Evolutionary conservation across 345 rosid genomes (phyloP).

Genomic region (Salix caprea): DNA sequence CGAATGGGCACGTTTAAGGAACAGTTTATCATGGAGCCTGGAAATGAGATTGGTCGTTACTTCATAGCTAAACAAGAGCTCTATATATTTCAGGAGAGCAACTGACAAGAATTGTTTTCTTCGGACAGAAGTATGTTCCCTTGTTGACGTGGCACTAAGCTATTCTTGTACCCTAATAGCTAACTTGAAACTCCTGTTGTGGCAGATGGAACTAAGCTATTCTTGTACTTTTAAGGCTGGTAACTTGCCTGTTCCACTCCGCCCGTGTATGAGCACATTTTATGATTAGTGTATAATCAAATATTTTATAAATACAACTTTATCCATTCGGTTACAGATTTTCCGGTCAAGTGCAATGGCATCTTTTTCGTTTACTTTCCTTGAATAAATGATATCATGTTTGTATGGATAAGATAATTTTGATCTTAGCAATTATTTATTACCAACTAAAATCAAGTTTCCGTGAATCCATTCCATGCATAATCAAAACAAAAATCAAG

Average conservation of each 20-base stretch:
- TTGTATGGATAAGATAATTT: neutral
- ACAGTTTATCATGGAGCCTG: slow-evolving; percentile 65
- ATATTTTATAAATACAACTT: neutral
- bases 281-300: no score
- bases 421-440: neutral
- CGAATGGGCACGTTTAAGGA: slow-evolving; percentile 86
- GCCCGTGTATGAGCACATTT: no score
- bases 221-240: no score
- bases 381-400: neutral
- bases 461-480: no score
- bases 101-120: neutral
- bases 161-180: no score
- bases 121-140: neutral
- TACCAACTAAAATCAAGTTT: no score
- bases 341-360: neutral
- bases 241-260: no score
- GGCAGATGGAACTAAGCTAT: no score
- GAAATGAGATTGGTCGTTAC: slow-evolving; percentile 59
- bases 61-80: slow-evolving; percentile 72
- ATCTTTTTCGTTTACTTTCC: neutral
- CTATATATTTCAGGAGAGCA: slow-evolving; percentile 35
- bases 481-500: no score
- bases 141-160: no score
- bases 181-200: no score
- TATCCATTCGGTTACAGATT: neutral